phyloP scores from a whole-genome alignment of 495 filamentous ascomycete genomes.

The Aspergillus steynii region DNA sequence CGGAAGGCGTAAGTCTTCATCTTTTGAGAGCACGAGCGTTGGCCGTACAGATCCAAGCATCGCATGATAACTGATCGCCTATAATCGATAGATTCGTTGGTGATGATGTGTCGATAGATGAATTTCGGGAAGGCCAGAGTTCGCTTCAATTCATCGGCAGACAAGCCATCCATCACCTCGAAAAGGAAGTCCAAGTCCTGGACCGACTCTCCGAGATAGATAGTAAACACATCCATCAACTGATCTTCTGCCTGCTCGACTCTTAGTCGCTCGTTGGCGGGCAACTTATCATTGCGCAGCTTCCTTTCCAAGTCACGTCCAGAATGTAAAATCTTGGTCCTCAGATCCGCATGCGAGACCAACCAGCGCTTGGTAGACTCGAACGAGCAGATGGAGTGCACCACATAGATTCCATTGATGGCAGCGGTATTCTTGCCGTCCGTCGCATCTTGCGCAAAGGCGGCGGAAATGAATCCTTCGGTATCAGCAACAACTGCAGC shows the following conservation, averaged over 20 bases:
- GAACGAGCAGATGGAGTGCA: constrained; percentile 67
- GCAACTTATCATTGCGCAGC: constrained; percentile 66
- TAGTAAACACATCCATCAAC: constrained; percentile 81
- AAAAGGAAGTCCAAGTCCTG: constrained; percentile 90
- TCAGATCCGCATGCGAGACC: constrained; percentile 69
- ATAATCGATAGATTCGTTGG: constrained; percentile 82
- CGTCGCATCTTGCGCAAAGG: constrained; percentile 56
- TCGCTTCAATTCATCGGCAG: constrained; percentile 75
- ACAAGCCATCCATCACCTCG: constrained; percentile 79
- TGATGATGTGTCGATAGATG: constrained; percentile 84
- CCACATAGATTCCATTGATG: constrained; percentile 85
- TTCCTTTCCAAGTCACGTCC: constrained; percentile 75
- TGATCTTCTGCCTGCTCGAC: constrained; percentile 88
- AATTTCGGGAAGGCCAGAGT: constrained; percentile 74
- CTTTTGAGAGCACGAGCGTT: constrained; percentile 73
- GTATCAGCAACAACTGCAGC: constrained; percentile 72
- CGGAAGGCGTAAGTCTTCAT: constrained; percentile 92
- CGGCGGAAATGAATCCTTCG: constrained; percentile 63
- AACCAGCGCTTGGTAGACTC: constrained; percentile 66
- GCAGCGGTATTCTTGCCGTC: constrained; percentile 70
- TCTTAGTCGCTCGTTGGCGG: constrained; percentile 72
- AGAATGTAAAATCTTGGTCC: constrained; percentile 63
- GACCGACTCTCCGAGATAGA: constrained; percentile 69
- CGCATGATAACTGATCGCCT: constrained; percentile 81
- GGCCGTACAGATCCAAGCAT: constrained; percentile 85